These are phyloP conservation scores for Saccharomyces uvarum DNA, from an alignment of 1,139 yeast genomes.

Conservation along the genomic window DNA sequence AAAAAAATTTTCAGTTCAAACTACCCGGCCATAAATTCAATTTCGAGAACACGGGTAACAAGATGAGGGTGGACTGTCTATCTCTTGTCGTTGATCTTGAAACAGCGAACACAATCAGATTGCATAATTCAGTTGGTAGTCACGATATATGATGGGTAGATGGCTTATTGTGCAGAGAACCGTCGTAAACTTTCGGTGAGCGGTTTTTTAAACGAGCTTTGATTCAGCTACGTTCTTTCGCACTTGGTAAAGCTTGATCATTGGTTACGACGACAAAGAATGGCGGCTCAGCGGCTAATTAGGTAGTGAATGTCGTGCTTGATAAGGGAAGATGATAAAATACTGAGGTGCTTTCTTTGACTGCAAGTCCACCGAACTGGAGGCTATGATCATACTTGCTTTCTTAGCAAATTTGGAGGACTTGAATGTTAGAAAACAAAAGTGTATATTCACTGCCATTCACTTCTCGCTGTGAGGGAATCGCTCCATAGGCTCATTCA, in stretches of 20 bases:
- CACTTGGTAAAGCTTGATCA: neutral
- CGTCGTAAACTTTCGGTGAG: neutral
- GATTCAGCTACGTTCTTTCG: neutral
- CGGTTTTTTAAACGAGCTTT: neutral
- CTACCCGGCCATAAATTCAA: neutral
- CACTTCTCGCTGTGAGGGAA: too few relatives aligned
- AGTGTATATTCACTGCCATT: too few relatives aligned
- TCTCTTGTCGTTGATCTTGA: neutral
- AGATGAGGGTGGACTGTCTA: neutral
- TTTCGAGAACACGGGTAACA: neutral
- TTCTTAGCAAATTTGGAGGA: too few relatives aligned
- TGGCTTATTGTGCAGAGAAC: neutral
- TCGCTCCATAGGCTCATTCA: too few relatives aligned
- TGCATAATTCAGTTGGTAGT: neutral
- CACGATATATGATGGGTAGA: neutral
- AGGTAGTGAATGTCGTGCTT: neutral
- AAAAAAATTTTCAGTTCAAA: slow-evolving; percentile 8
- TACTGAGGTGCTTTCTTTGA: too few relatives aligned
- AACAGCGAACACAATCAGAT: too few relatives aligned
- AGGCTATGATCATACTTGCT: too few relatives aligned
- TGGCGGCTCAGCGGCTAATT: neutral
- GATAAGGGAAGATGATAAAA: neutral
- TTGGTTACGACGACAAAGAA: neutral
- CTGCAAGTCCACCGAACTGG: too few relatives aligned
- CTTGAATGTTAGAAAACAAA: too few relatives aligned